These are phyloP conservation scores for Pluteus cervinus DNA, from an alignment of 768 basidiomycete species.

Conservation along the genomic window DNA sequence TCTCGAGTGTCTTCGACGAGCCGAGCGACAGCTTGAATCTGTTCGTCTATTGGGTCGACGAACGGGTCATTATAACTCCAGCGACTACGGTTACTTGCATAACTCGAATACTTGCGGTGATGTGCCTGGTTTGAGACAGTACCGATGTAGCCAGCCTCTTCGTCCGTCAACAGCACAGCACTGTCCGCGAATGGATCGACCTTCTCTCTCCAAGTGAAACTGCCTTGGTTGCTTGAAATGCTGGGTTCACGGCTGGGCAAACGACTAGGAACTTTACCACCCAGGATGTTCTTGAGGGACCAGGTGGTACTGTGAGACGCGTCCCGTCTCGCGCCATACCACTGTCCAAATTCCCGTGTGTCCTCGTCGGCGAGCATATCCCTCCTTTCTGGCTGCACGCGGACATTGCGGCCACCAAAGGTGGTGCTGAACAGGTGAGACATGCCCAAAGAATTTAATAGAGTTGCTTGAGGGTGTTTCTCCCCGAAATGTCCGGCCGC, in stretches of 20 bases:
- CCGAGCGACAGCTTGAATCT: constrained; percentile 16
- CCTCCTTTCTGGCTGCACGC: constrained; percentile 33
- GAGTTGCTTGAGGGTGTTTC: no score
- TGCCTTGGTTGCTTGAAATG: constrained; percentile 18
- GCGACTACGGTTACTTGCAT: constrained; percentile 26
- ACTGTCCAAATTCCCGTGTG: constrained; percentile 41
- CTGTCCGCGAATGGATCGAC: constrained; percentile 47
- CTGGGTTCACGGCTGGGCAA: constrained; percentile 36
- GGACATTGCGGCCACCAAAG: no score
- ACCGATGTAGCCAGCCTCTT: constrained; percentile 22
- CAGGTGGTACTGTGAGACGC: constrained; percentile 43
- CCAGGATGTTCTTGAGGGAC: constrained; percentile 45
- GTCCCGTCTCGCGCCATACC: constrained; percentile 28
- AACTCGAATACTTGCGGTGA: no score
- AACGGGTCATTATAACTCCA: constrained; percentile 46
- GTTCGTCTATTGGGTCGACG: constrained; percentile 33
- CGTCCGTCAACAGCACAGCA: constrained; percentile 29
- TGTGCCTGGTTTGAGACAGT: constrained; percentile 12
- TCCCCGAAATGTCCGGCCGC: no score
- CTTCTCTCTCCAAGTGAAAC: constrained; percentile 36
- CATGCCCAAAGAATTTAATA: no score
- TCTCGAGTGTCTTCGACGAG: constrained; percentile 9
- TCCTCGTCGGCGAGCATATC: constrained; percentile 84
- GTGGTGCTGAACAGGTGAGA: no score
- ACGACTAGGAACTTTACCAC: no score